These are phyloP conservation scores for Trifolium fragiferum DNA, from an alignment of 306 rosid genomes.

Conservation along the genomic window DNA sequence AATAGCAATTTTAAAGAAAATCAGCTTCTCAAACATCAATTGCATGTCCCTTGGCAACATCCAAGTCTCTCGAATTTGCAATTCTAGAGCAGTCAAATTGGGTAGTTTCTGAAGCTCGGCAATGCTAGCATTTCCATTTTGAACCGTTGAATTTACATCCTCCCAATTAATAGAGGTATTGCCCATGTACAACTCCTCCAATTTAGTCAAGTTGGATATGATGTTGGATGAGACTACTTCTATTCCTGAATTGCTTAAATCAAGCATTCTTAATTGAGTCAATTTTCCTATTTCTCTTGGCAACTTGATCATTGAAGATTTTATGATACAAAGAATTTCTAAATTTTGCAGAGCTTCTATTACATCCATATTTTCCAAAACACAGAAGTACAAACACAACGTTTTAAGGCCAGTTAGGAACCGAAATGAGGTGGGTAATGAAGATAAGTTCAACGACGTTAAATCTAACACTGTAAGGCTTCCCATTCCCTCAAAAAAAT, in stretches of 20 bases:
- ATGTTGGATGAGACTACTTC: constrained; percentile 14
- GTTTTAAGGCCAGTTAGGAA: background rate
- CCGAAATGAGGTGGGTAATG: background rate
- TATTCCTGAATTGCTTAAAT: background rate
- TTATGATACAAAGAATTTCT: background rate
- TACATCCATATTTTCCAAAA: background rate
- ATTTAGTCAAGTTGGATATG: background rate
- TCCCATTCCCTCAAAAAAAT: background rate
- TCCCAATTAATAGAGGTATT: constrained; percentile 17
- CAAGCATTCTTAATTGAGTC: constrained; percentile 7
- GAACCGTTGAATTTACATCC: background rate
- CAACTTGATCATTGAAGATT: background rate
- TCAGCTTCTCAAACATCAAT: constrained; percentile 13
- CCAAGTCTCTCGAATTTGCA: background rate
- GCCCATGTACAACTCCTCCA: constrained; percentile 19
- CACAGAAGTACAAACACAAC: background rate
- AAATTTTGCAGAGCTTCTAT: background rate
- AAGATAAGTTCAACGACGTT: background rate
- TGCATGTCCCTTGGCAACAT: constrained; percentile 10
- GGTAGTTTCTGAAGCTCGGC: background rate
- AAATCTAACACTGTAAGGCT: constrained; percentile 12
- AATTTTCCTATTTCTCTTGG: background rate
- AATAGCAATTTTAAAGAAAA: background rate
- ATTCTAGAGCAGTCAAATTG: background rate
- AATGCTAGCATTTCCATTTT: background rate